phyloP scores from a whole-genome alignment of 2,329 filamentous ascomycete species.

The Neoscytalidium dimidiatum region DNA sequence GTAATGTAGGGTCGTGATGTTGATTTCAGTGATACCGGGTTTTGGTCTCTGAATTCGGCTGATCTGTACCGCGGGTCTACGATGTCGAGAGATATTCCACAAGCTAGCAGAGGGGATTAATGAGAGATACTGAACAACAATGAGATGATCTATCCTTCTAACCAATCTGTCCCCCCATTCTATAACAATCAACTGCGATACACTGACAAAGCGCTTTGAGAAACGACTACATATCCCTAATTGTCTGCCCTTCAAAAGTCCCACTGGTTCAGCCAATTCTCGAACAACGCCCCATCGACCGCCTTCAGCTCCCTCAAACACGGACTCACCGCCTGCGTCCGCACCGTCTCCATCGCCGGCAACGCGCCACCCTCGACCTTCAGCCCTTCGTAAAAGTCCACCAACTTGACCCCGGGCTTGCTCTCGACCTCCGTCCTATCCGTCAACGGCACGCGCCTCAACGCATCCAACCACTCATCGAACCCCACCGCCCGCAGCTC shows the following conservation, averaged over 20 bases:
- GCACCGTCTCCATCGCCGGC: conserved; percentile 7
- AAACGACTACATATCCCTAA: not conserved
- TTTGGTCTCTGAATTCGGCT: too few relatives aligned
- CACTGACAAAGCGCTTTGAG: too few relatives aligned
- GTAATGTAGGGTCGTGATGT: not conserved
- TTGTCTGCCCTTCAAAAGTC: not conserved
- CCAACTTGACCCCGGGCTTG: conserved; percentile 23
- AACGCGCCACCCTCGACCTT: conserved; percentile 13
- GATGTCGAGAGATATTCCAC: too few relatives aligned
- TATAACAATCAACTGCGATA: too few relatives aligned
- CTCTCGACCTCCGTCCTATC: conserved; percentile 7
- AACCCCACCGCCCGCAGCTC: conserved; percentile 10
- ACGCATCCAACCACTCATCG: conserved; percentile 18
- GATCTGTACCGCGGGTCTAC: too few relatives aligned
- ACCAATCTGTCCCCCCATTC: too few relatives aligned
- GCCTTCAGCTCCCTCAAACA: conserved; percentile 7
- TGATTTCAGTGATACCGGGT: not conserved
- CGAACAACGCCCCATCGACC: conserved; percentile 14
- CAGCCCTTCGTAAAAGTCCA: conserved; percentile 23
- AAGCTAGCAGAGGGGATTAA: too few relatives aligned
- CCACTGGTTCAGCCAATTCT: conserved; percentile 20
- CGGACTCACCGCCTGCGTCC: not conserved
- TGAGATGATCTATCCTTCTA: too few relatives aligned
- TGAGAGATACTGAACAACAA: too few relatives aligned
- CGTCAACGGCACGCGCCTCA: conserved; percentile 16